Evolutionary conservation across 2,329 filamentous ascomycete genomes (phyloP).

Genomic region (Microsporum ferrugineum): DNA sequence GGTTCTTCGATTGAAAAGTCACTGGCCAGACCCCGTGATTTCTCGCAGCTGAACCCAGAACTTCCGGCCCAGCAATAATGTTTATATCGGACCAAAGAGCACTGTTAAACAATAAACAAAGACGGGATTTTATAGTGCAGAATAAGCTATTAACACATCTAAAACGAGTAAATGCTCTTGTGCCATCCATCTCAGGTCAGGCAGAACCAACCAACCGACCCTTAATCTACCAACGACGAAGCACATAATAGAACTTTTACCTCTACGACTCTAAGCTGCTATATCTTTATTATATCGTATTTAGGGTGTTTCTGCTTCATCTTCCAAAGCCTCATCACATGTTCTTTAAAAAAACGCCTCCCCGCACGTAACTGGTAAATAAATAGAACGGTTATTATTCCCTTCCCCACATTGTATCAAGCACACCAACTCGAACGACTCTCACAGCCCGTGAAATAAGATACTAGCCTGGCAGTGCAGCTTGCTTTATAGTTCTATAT

Average conservation of each 20-base stretch:
- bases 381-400: neutral
- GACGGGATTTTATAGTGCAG: neutral
- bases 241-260: neutral
- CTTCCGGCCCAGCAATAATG: neutral
- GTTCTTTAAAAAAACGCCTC: neutral
- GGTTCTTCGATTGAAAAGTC: neutral
- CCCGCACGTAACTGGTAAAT: neutral
- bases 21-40: neutral
- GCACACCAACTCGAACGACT: neutral
- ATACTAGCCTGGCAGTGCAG: neutral
- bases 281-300: neutral
- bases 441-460: neutral
- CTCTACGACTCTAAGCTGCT: neutral
- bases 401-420: neutral
- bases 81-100: neutral
- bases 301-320: neutral
- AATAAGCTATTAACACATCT: neutral
- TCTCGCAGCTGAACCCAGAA: neutral
- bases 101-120: neutral
- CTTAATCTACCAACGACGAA: no score
- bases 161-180: neutral
- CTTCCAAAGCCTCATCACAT: conserved; percentile 1
- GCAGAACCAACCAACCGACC: no score
- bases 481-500: neutral
- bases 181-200: neutral